Evolutionary conservation across 2,329 filamentous ascomycete genomes (phyloP).

Genomic region (Aquanectria penicillioides): DNA sequence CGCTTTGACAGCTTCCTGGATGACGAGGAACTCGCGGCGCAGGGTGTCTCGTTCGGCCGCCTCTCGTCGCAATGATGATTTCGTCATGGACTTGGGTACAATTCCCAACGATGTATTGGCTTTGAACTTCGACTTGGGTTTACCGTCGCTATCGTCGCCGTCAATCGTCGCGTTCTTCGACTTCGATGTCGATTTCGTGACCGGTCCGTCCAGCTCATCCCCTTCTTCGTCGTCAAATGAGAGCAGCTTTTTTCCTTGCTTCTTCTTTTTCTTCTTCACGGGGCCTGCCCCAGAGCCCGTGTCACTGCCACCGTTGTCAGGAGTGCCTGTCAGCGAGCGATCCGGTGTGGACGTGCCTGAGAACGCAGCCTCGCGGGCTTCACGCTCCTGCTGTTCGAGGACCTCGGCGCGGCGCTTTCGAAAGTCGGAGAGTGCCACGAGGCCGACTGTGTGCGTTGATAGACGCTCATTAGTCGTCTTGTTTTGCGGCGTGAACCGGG

Average conservation of each 20-base stretch:
- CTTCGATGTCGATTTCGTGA: slow-evolving; percentile 40
- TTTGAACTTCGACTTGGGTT: slow-evolving; percentile 59
- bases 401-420: slow-evolving; percentile 95
- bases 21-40: slow-evolving; percentile 81
- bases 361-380: slow-evolving; percentile 72
- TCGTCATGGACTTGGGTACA: slow-evolving; percentile 73
- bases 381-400: slow-evolving; percentile 88
- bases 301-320: slow-evolving; percentile 54
- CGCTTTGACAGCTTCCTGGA: slow-evolving; percentile 87
- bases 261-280: slow-evolving; percentile 56
- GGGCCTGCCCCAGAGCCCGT: slow-evolving; percentile 34
- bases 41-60: slow-evolving; percentile 81
- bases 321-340: slow-evolving; percentile 59
- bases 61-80: slow-evolving; percentile 83
- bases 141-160: slow-evolving; percentile 43
- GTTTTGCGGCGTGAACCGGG: slow-evolving; percentile 80
- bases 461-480: slow-evolving; percentile 83
- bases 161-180: slow-evolving; percentile 50
- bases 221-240: slow-evolving; percentile 78
- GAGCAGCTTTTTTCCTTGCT: slow-evolving; percentile 58
- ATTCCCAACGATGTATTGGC: slow-evolving; percentile 70
- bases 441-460: slow-evolving; percentile 87
- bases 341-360: slow-evolving; percentile 58
- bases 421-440: slow-evolving; percentile 92
- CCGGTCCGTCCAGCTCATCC: slow-evolving; percentile 60